Evolutionary conservation across 805 yeast genomes (phyloP).

Genomic region (Myxozyma lipomycoides): DNA sequence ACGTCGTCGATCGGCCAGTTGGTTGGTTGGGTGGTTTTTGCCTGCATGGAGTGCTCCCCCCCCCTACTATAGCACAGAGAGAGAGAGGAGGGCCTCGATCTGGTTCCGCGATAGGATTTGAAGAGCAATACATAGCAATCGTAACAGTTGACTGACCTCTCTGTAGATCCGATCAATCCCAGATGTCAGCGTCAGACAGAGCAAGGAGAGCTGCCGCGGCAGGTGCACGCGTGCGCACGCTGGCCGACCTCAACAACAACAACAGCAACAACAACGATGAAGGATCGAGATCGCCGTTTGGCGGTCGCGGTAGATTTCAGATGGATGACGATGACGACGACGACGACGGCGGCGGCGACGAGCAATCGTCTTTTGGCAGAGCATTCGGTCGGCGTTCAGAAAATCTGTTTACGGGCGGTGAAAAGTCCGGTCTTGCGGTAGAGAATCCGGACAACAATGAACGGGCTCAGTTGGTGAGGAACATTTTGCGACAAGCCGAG

Average conservation of each 20-base stretch:
- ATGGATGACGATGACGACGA: not conserved
- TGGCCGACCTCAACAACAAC: conserved; percentile 21
- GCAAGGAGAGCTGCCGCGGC: conserved; percentile 23
- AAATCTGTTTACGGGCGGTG: conserved; percentile 55
- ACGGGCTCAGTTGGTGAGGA: conserved; percentile 34
- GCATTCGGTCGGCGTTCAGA: conserved; percentile 31
- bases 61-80: no score
- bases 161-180: not conserved
- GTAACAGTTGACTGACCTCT: no score
- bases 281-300: conserved; percentile 5
- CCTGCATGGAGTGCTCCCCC: no score
- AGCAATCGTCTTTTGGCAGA: conserved; percentile 16
- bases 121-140: no score
- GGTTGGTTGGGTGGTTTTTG: no score
- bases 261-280: conserved; percentile 5
- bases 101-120: no score
- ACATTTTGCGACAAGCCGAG: conserved; percentile 39
- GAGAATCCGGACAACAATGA: conserved; percentile 54
- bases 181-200: conserved; percentile 14
- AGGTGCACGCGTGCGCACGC: conserved; percentile 18
- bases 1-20: no score
- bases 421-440: conserved; percentile 70
- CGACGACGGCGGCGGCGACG: conserved; percentile 35
- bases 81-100: no score
- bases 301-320: not conserved